Conservation (phyloP, 495 filamentous ascomycete genomes). For the Hypoxylon intermedium region DNA sequence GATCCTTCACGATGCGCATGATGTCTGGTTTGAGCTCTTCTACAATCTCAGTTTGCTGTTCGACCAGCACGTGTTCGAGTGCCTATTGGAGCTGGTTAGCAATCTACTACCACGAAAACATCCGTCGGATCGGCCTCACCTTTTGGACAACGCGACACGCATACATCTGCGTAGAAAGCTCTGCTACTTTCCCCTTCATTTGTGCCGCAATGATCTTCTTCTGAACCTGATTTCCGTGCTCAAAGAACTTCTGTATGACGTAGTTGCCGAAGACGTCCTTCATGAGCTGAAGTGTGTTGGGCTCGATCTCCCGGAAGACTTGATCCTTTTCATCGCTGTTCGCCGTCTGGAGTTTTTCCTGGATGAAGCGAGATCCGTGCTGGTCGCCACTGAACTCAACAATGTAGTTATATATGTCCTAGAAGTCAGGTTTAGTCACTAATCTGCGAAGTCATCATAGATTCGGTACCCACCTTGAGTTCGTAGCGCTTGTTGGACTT, state of each 20-base stretch:
- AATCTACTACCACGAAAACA: background rate
- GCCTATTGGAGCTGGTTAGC: conserved; percentile 61
- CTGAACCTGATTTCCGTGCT: conserved; percentile 93
- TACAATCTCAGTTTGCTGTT: conserved; percentile 86
- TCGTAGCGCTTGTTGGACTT: conserved; percentile 84
- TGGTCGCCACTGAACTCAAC: conserved; percentile 97
- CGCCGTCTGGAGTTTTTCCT: conserved; percentile 90
- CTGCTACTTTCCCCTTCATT: conserved; percentile 84
- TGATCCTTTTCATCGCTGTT: conserved; percentile 98
- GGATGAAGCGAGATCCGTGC: conserved; percentile 93
- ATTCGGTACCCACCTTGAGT: conserved; percentile 67
- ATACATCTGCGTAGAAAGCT: conserved; percentile 88
- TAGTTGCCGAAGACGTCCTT: conserved; percentile 98
- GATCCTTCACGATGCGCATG: conserved; percentile 80
- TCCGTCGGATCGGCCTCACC: conserved; percentile 49
- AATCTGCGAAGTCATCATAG: background rate
- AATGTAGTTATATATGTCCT: conserved; percentile 88
- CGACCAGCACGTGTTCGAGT: conserved; percentile 86
- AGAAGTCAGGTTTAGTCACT: background rate
- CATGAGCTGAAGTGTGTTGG: conserved; percentile 87
- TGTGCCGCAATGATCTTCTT: conserved; percentile 84
- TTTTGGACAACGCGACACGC: conserved; percentile 97
- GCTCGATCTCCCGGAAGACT: conserved; percentile 84
- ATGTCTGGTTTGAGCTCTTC: conserved; percentile 83
- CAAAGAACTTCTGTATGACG: conserved; percentile 97